Percentiles rank a stretch among this genome's conserved stretches.
Conservation (phyloP, 441 rosid genomes). For the Erodium trifolium region DNA sequence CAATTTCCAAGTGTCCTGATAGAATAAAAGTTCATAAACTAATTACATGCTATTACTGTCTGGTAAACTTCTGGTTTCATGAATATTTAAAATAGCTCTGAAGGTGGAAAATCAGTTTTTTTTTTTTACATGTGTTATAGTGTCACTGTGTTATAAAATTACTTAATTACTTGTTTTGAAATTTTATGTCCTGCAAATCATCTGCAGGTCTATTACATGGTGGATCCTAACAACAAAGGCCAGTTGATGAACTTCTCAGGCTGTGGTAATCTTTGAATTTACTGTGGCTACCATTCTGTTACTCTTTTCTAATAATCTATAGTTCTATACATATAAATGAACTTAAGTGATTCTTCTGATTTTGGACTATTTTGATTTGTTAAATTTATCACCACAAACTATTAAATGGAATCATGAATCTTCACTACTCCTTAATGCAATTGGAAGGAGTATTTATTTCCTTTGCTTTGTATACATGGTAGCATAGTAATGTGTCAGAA, state of each 20-base stretch:
- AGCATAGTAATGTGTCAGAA: not conserved
- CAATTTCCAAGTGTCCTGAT: not conserved
- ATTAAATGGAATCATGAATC: not conserved
- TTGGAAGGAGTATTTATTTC: not conserved
- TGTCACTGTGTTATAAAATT: not conserved
- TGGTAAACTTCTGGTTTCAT: not conserved
- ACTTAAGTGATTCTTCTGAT: conserved; percentile 7
- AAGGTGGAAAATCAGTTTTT: not conserved
- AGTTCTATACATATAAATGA: not conserved
- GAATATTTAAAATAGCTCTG: not conserved
- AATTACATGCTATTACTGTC: not conserved
- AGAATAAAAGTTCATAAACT: not conserved
- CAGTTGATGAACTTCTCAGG: conserved; percentile 76
- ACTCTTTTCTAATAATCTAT: not conserved
- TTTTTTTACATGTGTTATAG: not conserved
- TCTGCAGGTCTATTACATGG: conserved; percentile 83
- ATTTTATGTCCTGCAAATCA: conserved; percentile 9
- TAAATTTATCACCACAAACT: not conserved
- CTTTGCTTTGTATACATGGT: not conserved
- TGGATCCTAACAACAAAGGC: conserved; percentile 48
- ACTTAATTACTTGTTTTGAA: conserved; percentile 2
- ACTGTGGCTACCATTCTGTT: conserved; percentile 10
- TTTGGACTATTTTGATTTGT: not conserved
- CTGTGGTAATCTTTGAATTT: conserved; percentile 52
- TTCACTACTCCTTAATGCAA: not conserved